phyloP scores from a whole-genome alignment of 169 alveolate species.

The Plasmodium vinckei region DNA sequence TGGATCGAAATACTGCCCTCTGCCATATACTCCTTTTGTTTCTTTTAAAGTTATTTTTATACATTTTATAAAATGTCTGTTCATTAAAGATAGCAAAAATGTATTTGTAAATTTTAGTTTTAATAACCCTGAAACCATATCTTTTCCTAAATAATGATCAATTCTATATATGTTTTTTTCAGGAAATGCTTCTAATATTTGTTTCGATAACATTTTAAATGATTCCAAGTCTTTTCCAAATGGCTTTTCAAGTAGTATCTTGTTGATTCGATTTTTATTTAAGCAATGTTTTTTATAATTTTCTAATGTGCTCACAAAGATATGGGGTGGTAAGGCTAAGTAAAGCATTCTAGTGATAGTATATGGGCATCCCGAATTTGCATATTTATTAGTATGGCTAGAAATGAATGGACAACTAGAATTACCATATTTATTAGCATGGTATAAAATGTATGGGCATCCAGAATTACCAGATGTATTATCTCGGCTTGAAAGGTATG shows the following conservation, averaged over 20 bases:
- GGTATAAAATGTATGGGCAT: not conserved
- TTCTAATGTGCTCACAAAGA: conserved; percentile 67
- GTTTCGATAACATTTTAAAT: conserved; percentile 76
- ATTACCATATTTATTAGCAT: too few species aligned
- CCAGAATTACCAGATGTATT: not conserved
- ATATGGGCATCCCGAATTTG: not conserved
- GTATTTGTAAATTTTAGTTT: conserved; percentile 81
- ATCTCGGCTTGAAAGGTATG: too few species aligned
- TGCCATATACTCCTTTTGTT: conserved; percentile 77
- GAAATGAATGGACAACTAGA: too few species aligned
- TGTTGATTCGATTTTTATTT: conserved; percentile 76
- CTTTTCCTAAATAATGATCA: conserved; percentile 85
- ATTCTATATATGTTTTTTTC: conserved; percentile 81
- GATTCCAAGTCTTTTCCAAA: conserved; percentile 81
- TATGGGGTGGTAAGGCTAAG: conserved; percentile 83
- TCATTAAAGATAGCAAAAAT: conserved; percentile 78
- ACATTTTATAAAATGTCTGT: conserved; percentile 77
- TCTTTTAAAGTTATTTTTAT: conserved; percentile 81
- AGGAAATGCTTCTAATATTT: conserved; percentile 74
- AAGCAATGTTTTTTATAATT: conserved; percentile 53
- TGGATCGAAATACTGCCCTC: conserved; percentile 84
- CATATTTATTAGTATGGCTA: not conserved
- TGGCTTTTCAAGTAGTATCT: conserved; percentile 82
- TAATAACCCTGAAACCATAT: conserved; percentile 81
- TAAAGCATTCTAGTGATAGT: conserved; percentile 75